Evolutionary conservation across 1,139 yeast genomes (phyloP), one percentile per base, ranked within the genome.

Genomic region (Kurtzmaniella quercitrusa): DNA sequence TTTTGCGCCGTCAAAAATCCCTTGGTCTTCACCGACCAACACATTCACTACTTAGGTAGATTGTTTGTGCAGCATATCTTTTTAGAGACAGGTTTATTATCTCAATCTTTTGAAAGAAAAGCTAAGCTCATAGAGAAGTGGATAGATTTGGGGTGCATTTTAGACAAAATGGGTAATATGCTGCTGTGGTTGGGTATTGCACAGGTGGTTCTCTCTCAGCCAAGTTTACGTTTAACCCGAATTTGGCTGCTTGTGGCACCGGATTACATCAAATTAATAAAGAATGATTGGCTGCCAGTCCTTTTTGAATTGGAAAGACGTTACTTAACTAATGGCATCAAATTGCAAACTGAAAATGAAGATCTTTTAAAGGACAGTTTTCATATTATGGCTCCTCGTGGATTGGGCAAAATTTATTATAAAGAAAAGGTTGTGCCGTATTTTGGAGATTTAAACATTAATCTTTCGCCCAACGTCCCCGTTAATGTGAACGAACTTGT

Each of bases 111-210:
- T 16, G 74, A 68, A 40, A 64, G 68, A 39, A 77, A 93, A 46
- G 95, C 96, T 0, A 65, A 77, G 38, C 57, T 89, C 11, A 61
- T 91, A 38, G 81, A 82, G 43, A 85, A 82, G 59, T 93, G 98
- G 98, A 86, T 91, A 40, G 82, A 83, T 49, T 69, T 91, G 39
- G 98, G 97, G 4, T 80, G 87, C 49, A 66, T 74, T 30, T 76
- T 91, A 47, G 95, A 88, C 56, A 80, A 79, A 49, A 68, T 79
- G 21, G 98, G 98, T 40, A 95, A 93, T 57, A 88, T 89, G 93
- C 91, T 91, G 0, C 84, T 95, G 23, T 93, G 98, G 98, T 66
- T 88, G 32, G 96, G 96, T 1, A 83, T 91, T 51, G 89, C 96
- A 1, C 82, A 94, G 1, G 76, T 86, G 2, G 74, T 91, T 2